Evolutionary conservation across 2,329 filamentous ascomycete species (phyloP).

Genomic region (Phoma herbarum): DNA sequence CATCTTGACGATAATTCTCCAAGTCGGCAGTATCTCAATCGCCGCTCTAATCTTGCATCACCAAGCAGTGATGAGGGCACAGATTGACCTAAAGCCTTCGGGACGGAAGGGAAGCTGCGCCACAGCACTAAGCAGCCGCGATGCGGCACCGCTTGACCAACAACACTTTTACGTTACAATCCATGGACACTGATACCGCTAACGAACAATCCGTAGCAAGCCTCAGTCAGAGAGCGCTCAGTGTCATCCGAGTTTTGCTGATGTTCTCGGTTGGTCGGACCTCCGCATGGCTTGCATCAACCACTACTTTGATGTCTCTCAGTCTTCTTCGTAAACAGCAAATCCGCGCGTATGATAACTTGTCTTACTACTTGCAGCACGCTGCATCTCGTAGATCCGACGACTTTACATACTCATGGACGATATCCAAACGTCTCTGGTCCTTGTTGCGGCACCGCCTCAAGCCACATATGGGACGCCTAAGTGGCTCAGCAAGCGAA

Average conservation of each 20-base stretch:
- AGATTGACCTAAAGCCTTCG: not conserved
- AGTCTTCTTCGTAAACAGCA: not conserved
- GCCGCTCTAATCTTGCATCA: not conserved
- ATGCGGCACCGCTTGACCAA: conserved; percentile 3
- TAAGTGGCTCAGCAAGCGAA: conserved; percentile 13
- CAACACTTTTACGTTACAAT: not conserved
- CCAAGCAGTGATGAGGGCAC: not conserved
- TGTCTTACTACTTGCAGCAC: not conserved
- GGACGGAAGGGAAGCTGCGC: conserved; percentile 23
- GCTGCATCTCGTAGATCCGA: not conserved
- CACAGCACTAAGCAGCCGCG: conserved; percentile 37
- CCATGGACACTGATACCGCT: too few species aligned
- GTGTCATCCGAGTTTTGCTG: not conserved
- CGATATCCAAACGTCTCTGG: not conserved
- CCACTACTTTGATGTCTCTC: not conserved
- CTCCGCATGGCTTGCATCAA: not conserved
- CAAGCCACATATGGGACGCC: conserved; percentile 10
- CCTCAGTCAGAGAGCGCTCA: not conserved
- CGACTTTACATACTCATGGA: not conserved
- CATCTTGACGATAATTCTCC: not conserved
- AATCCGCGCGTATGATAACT: not conserved
- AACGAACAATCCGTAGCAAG: not conserved
- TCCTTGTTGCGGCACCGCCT: not conserved
- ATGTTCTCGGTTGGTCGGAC: not conserved
- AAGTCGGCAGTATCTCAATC: not conserved